These are phyloP conservation scores for Mucor racemosus DNA, from an alignment of 371 early-diverging fungal species.

Conservation along the genomic window DNA sequence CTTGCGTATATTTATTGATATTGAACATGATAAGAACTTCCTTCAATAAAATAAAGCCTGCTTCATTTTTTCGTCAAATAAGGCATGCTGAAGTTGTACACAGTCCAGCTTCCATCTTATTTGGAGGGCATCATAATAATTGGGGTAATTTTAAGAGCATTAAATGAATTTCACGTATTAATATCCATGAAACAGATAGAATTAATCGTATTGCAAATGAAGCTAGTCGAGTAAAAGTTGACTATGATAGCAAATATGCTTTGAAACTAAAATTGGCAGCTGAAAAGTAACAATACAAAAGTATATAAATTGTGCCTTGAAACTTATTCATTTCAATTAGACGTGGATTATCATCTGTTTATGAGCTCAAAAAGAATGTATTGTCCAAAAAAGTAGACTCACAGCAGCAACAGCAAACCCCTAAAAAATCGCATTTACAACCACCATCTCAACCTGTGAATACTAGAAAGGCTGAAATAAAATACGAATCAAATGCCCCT, in stretches of 20 bases:
- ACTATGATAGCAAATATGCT: slow-evolving; percentile 67
- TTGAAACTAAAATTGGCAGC: slow-evolving; percentile 69
- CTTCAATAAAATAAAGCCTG: background rate
- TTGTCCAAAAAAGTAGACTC: background rate
- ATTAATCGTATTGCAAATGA: slow-evolving; percentile 20
- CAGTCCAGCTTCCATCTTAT: slow-evolving; percentile 9
- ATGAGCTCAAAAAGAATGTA: slow-evolving; percentile 49
- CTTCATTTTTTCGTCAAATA: slow-evolving; percentile 6
- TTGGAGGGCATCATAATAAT: slow-evolving; percentile 18
- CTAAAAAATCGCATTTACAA: background rate
- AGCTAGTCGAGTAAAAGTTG: slow-evolving; percentile 18
- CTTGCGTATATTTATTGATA: background rate
- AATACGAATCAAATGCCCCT: slow-evolving; percentile 46
- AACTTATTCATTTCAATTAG: slow-evolving; percentile 10
- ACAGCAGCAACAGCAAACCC: background rate
- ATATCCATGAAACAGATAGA: slow-evolving; percentile 11
- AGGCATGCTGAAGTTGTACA: slow-evolving; percentile 21
- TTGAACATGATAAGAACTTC: background rate
- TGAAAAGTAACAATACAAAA: slow-evolving; percentile 45
- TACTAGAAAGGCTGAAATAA: slow-evolving; percentile 21
- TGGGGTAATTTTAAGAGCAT: slow-evolving; percentile 15
- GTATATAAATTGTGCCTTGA: background rate
- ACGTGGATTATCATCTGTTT: slow-evolving; percentile 41
- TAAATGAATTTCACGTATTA: background rate
- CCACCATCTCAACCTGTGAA: background rate